Evolutionary conservation across 257 asterid species (phyloP), one percentile per base, ranked within the genome.

Genomic region (Linderniella brevidens): DNA sequence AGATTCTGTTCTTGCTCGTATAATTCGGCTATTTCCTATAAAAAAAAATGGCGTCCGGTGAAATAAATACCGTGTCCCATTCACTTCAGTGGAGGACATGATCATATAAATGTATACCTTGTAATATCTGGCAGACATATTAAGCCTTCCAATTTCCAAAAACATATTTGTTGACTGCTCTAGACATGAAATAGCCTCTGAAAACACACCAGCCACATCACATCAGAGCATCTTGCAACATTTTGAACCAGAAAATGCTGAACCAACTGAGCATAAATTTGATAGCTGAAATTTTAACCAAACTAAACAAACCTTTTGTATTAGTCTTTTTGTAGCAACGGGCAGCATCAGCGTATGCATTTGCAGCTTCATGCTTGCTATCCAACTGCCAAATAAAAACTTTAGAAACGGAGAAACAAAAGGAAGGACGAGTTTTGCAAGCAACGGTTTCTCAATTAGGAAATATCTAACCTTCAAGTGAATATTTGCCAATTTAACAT

Each of bases 311-410:
- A 80, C 98, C 94, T 71, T 60, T 78, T 8, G 50, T 52, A 57
- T 81, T 77, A 56, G 70, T 47, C 72, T 80, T 88, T 65, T 88
- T 84, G 64, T 88, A 80, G 73, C 87, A 78, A 64, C 78, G 95
- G 52, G 82, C 98, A 52, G 95, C 98, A 78, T 80, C 92, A 43
- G 94, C 95, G 61, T 61, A 88, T 18, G 95, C 72, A 70, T 67
- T 76, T 35, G 95, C 98, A 57, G 98, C 98, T 71, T 88, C 98
- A 63, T 88, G 93, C 70, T 76, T 88, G 86, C 96, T 88, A 52
- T 88, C 96, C 78, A 84, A 54, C 96, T 88, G 84, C 41, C 62
- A 16, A 57, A 16, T 20, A 2, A 46, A 39, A 25, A 55, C n/a
- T 46, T 50, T 48, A 16, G 25, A 17, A 16, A 8, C 13, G 17